A percentile compares a stretch with the other conserved stretches of the same genome.
phyloP scores from a whole-genome alignment of 331 rosid genomes.

The Acacia pycnantha region DNA sequence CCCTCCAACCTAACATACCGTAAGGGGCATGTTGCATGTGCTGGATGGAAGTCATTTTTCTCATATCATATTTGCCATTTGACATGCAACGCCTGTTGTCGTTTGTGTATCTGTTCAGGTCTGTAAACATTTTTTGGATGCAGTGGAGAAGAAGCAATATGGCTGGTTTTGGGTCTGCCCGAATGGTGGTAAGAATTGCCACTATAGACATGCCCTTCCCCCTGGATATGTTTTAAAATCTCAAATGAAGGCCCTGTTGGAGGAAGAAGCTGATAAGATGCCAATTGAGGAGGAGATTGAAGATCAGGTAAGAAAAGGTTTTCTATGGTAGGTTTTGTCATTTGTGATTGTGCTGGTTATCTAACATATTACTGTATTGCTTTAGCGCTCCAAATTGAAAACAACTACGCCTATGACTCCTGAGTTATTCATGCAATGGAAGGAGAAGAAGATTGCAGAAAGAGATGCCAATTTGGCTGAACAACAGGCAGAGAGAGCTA shows the following conservation, averaged over 20 bases:
- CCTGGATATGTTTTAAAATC: conserved; percentile 86
- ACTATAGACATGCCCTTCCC: conserved; percentile 93
- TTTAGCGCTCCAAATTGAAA: conserved; percentile 76
- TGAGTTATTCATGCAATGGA: conserved; percentile 87
- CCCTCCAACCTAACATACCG: not conserved
- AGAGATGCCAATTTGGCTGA: conserved; percentile 90
- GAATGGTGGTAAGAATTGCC: conserved; percentile 84
- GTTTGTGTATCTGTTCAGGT: conserved; percentile 49
- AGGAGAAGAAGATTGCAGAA: conserved; percentile 79
- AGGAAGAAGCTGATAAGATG: conserved; percentile 66
- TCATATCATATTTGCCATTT: conserved; percentile 3
- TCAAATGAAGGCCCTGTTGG: conserved; percentile 91
- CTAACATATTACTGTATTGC: conserved; percentile 22
- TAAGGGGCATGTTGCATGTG: not conserved
- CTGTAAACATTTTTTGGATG: conserved; percentile 86
- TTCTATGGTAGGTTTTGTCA: not conserved
- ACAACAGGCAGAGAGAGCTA: conserved; percentile 93
- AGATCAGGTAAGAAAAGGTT: conserved; percentile 59
- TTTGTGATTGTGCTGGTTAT: conserved; percentile 1
- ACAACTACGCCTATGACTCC: conserved; percentile 85
- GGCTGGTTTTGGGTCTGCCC: conserved; percentile 98
- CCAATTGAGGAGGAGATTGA: conserved; percentile 93
- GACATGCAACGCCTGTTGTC: not conserved
- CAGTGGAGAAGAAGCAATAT: conserved; percentile 96
- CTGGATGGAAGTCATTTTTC: conserved; percentile 4